phyloP scores from a whole-genome alignment of 192 early-diverging fungal genomes.

The Hyaloraphidium curvatum region DNA sequence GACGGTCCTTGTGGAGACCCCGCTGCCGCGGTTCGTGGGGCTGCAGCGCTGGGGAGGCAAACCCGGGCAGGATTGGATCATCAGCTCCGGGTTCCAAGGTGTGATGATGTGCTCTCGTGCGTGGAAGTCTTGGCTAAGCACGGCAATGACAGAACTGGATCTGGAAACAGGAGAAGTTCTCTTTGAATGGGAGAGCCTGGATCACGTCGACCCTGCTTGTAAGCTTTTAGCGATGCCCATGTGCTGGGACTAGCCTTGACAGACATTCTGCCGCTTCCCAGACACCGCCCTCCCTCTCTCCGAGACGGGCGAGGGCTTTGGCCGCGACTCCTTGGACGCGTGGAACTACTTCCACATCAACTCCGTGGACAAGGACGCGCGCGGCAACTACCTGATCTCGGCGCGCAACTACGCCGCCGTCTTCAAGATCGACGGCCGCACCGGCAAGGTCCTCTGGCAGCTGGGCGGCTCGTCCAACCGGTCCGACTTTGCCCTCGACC shows the following conservation, averaged over 20 bases:
- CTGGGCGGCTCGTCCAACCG: background rate
- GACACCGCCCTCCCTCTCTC: background rate
- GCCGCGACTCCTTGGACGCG: background rate
- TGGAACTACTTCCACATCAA: background rate
- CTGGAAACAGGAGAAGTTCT: background rate
- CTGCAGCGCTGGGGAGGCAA: background rate
- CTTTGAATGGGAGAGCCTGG: background rate
- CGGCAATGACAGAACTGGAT: background rate
- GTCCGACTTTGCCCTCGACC: background rate
- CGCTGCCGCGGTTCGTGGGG: background rate
- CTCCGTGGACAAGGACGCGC: background rate
- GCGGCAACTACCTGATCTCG: background rate
- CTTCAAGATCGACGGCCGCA: background rate
- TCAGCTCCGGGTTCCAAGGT: background rate
- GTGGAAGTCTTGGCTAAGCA: background rate
- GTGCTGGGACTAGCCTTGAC: background rate
- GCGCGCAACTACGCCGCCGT: background rate
- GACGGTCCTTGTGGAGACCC: background rate
- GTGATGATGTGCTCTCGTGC: background rate
- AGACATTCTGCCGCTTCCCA: background rate
- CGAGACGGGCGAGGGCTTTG: background rate
- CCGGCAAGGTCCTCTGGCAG: background rate
- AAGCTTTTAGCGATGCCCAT: background rate
- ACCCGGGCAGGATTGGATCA: background rate
- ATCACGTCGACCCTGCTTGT: background rate